Evolutionary conservation across 352 stramenopile genomes (phyloP), one percentile per base, ranked within the genome.

Genomic region (Globisporangium cylindrosporum): DNA sequence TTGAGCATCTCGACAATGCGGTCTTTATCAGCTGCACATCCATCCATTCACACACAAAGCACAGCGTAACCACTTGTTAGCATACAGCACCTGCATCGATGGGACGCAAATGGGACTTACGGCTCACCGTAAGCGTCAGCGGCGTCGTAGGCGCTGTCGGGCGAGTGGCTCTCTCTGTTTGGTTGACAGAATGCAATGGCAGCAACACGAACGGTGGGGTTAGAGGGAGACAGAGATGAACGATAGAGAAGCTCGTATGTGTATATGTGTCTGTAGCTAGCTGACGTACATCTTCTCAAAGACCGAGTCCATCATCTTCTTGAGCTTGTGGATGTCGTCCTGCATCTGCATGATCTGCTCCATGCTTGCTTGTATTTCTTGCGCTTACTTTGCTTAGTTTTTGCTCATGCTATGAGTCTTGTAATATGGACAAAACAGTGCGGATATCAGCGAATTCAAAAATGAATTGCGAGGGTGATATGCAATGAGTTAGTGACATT

Each of bases 281-380:
- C 1, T 4, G 18, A 49, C 73, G 49, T 70, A 95, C 88, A 95
- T 92, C 66, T 91, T 92, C 43, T 94, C 86, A 54, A 95, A 95
- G 8, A 94, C 83, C 57, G 70, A 75, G 78, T 95, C 86, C 81
- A 95, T 93, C 80, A 95, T 88, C 84, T 95, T 95, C 81, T 94
- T 93, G 76, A 95, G 86, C 84, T 94, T 94, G 77, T 95, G 88
- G 61, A 95, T 95, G 69, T 95, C 88, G 74, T 95, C 88, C 79
- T 94, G 88, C 86, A 95, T 93, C 72, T 93, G 88, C 88, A 93
- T 91, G 72, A 94, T 94, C 77, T 91, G 83, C 80, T 95, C 88
- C 87, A 95, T 95, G 4, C 43, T 76, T 46, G 29, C 29, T 32
- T 32, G 48, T 15, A 5, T 8, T 41, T 20, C n/a, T 65, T n/a